These are phyloP conservation scores for Abrus precatorius DNA, from an alignment of 306 rosid genomes.

Conservation along the genomic window DNA sequence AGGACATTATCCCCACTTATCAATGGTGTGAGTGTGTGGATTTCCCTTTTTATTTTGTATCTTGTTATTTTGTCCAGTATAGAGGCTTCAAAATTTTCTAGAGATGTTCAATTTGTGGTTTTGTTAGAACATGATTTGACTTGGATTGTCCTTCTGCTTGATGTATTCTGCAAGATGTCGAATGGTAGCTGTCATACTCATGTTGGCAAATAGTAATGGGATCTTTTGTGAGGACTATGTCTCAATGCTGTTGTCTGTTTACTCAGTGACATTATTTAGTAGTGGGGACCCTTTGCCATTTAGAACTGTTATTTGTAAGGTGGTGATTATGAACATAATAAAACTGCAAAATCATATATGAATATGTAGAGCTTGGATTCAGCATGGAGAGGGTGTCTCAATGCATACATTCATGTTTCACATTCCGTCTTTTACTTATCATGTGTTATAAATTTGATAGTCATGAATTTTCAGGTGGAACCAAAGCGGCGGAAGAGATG, in stretches of 20 bases:
- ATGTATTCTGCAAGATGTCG: slow-evolving; percentile 9
- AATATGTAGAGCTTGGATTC: neutral
- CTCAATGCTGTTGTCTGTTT: slow-evolving; percentile 10
- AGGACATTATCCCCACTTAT: neutral
- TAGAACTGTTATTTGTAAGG: neutral
- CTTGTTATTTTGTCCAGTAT: neutral
- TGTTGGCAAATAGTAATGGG: neutral
- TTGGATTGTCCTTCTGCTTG: slow-evolving; percentile 19
- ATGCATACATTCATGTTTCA: neutral
- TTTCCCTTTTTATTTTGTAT: neutral
- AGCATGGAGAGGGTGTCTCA: neutral
- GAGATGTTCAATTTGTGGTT: neutral
- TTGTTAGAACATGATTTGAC: slow-evolving; percentile 1
- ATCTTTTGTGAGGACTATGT: neutral
- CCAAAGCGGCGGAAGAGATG: slow-evolving; percentile 80
- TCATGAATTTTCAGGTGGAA: slow-evolving; percentile 63
- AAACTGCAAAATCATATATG: neutral
- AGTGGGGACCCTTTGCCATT: neutral
- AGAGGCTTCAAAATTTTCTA: neutral
- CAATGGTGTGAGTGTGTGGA: neutral
- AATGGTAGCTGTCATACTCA: slow-evolving; percentile 7
- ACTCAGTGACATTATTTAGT: neutral
- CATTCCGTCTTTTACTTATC: neutral
- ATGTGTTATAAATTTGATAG: neutral
- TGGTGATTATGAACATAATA: neutral